Percentiles rank a stretch among this genome's conserved stretches.
Conservation (phyloP, 768 basidiomycete genomes). For the Tremella mesenterica region DNA sequence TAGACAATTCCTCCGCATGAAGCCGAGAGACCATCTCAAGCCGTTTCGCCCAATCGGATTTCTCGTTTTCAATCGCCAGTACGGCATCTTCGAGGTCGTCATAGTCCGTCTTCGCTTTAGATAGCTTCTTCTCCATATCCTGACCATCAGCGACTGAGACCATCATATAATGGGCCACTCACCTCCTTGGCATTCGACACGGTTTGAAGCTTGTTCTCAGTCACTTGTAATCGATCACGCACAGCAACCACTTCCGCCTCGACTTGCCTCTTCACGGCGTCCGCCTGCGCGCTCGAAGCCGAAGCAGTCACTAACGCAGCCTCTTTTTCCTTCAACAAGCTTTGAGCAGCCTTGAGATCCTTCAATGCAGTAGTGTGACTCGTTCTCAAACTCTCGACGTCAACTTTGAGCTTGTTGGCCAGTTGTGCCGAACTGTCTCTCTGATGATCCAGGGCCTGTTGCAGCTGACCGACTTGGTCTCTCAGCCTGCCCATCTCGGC, state of each 20-base stretch:
- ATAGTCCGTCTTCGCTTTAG: slow-evolving; percentile 62
- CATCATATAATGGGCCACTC: slow-evolving; percentile 18
- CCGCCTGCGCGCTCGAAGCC: slow-evolving; percentile 54
- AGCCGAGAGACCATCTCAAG: slow-evolving; percentile 63
- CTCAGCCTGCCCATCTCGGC: slow-evolving; percentile 69
- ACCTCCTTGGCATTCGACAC: slow-evolving; percentile 59
- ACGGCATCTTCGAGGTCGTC: slow-evolving; percentile 82
- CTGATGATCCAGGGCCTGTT: slow-evolving; percentile 59
- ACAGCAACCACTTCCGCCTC: slow-evolving; percentile 25
- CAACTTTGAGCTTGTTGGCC: slow-evolving; percentile 66
- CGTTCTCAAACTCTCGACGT: slow-evolving; percentile 58
- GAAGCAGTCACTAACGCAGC: slow-evolving; percentile 46
- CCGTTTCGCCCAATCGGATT: slow-evolving; percentile 63
- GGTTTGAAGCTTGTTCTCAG: slow-evolving; percentile 17
- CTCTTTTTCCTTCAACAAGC: slow-evolving; percentile 54
- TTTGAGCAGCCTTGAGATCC: slow-evolving; percentile 51
- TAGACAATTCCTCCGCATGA: slow-evolving; percentile 63
- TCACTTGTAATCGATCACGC: slow-evolving; percentile 16
- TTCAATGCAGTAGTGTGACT: slow-evolving; percentile 60
- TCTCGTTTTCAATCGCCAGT: slow-evolving; percentile 72
- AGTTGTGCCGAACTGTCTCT: slow-evolving; percentile 57
- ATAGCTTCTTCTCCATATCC: slow-evolving; percentile 70
- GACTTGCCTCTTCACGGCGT: slow-evolving; percentile 47
- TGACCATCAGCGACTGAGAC: slow-evolving; percentile 40
- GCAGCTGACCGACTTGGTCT: slow-evolving; percentile 54